phyloP scores from a whole-genome alignment of 805 yeast genomes.

The Schwanniomyces yamadae region DNA sequence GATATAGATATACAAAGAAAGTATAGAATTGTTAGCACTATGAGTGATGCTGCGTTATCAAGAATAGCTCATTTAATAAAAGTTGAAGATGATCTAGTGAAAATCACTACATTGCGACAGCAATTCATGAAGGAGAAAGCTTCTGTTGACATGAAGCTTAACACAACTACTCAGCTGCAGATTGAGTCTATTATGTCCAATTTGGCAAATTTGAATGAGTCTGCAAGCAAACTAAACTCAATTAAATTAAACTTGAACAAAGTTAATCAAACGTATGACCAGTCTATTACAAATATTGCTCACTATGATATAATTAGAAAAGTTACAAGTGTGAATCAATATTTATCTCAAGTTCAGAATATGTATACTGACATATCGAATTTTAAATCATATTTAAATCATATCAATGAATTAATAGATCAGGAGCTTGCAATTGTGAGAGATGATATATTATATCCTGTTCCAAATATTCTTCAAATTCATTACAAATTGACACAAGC shows the following conservation, averaged over 20 bases:
- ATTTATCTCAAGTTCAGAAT: slow-evolving; percentile 65
- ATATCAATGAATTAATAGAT: slow-evolving; percentile 54
- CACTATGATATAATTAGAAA: slow-evolving; percentile 68
- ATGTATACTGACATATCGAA: slow-evolving; percentile 62
- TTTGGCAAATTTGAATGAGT: slow-evolving; percentile 49
- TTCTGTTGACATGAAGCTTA: slow-evolving; percentile 71
- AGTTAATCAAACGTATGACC: slow-evolving; percentile 53
- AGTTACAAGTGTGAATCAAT: slow-evolving; percentile 67
- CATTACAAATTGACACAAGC: slow-evolving; percentile 72
- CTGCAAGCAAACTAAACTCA: slow-evolving; percentile 32
- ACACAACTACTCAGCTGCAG: slow-evolving; percentile 65
- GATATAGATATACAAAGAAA: no score
- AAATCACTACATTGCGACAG: slow-evolving; percentile 50
- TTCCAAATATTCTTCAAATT: slow-evolving; percentile 58
- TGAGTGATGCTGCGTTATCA: slow-evolving; percentile 43
- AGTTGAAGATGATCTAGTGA: slow-evolving; percentile 54
- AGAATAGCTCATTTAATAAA: slow-evolving; percentile 40
- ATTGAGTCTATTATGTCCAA: slow-evolving; percentile 55
- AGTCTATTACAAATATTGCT: slow-evolving; percentile 56
- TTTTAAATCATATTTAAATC: slow-evolving; percentile 50
- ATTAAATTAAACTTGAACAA: slow-evolving; percentile 40
- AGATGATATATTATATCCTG: slow-evolving; percentile 35
- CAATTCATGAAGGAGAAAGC: slow-evolving; percentile 69
- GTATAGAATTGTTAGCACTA: no score
- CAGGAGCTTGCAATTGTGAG: slow-evolving; percentile 33